Evolutionary conservation across 371 early-diverging fungal species (phyloP).

Genomic region (Capniomyces stellatus): DNA sequence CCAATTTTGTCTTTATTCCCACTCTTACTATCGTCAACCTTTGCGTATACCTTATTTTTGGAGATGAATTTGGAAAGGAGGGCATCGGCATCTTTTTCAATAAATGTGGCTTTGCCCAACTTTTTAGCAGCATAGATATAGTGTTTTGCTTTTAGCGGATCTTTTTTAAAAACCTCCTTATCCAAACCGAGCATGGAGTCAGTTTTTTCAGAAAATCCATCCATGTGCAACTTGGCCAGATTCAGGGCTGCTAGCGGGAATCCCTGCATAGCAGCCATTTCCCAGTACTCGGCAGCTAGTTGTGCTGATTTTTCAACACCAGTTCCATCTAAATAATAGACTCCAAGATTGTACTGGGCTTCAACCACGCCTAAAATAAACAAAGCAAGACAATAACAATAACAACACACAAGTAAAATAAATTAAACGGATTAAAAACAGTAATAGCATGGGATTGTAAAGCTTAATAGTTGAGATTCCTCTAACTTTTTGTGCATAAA

Average conservation of each 20-base stretch:
- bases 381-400: too few species aligned
- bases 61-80: not conserved
- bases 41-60: not conserved
- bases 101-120: not conserved
- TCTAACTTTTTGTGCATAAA: too few species aligned
- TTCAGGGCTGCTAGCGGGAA: conserved; percentile 17
- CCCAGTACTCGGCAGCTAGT: conserved; percentile 16
- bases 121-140: not conserved
- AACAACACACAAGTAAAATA: too few species aligned
- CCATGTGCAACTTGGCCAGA: conserved; percentile 9
- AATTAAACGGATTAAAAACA: too few species aligned
- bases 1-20: not conserved
- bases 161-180: not conserved
- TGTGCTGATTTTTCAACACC: conserved; percentile 7
- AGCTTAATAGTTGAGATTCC: too few species aligned
- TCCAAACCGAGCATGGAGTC: not conserved
- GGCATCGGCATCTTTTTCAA: not conserved
- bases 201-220: conserved; percentile 1
- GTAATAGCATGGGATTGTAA: too few species aligned
- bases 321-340: conserved; percentile 11
- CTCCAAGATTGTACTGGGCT: conserved; percentile 21
- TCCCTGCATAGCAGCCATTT: conserved; percentile 10
- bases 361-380: conserved; percentile 10
- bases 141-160: not conserved
- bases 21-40: not conserved